Percentiles rank a stretch among this genome's conserved stretches.
phyloP scores from a whole-genome alignment of 192 early-diverging fungal genomes.

The Podila epigama region DNA sequence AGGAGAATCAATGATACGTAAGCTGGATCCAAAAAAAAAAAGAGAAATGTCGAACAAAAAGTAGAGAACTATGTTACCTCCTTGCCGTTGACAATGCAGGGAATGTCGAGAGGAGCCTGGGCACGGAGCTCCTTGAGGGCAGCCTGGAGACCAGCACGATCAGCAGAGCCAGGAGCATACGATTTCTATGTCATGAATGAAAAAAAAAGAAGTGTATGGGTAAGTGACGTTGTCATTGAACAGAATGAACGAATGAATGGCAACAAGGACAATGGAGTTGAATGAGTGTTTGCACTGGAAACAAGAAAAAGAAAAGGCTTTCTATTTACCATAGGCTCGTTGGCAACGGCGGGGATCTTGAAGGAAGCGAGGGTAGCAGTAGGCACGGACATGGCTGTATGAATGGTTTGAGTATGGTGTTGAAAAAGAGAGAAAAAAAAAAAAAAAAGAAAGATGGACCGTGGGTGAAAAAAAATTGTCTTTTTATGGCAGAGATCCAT shows the following conservation, averaged over 20 bases:
- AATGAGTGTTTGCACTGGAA: not conserved
- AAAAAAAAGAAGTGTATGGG: not conserved
- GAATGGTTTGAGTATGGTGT: not conserved
- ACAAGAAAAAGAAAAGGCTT: not conserved
- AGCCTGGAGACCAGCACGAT: constrained; percentile 74
- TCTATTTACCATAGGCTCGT: constrained; percentile 82
- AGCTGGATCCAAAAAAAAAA: not conserved
- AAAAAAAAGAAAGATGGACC: not conserved
- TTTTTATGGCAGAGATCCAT: no score
- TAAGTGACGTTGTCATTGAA: not conserved
- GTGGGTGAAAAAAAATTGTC: not conserved
- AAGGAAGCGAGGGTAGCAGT: constrained; percentile 77
- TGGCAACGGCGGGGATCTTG: constrained; percentile 80
- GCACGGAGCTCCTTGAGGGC: constrained; percentile 81
- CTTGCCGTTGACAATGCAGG: constrained; percentile 86
- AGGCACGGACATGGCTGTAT: constrained; percentile 49
- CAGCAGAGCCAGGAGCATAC: constrained; percentile 79
- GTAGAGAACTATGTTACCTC: no score
- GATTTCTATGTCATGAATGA: constrained; percentile 49
- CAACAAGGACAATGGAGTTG: not conserved
- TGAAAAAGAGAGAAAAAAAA: constrained; percentile 5
- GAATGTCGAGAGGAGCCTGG: constrained; percentile 77
- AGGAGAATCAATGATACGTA: not conserved
- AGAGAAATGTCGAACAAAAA: not conserved
- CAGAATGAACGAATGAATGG: not conserved